These are phyloP conservation scores for Gaeumannomyces tritici DNA, from an alignment of 2,329 filamentous ascomycete genomes.

Conservation along the genomic window DNA sequence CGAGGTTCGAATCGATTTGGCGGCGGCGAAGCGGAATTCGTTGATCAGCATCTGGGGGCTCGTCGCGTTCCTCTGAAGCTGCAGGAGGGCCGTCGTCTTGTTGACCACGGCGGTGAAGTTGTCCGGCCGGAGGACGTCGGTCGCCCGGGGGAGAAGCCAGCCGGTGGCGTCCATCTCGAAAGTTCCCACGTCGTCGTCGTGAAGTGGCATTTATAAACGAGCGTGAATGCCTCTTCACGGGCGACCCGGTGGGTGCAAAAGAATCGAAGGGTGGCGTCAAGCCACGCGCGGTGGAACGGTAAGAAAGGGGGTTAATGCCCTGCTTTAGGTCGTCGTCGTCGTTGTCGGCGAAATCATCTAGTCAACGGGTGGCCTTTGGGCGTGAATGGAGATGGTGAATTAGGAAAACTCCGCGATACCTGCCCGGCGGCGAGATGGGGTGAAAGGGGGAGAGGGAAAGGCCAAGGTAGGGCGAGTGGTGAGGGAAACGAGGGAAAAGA, in stretches of 20 bases:
- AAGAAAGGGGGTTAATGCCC: conserved; percentile 9
- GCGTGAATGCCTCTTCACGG: background rate
- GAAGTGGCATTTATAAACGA: background rate
- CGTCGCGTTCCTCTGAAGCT: conserved; percentile 27
- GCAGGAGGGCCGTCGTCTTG: conserved; percentile 7
- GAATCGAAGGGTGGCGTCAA: conserved; percentile 10
- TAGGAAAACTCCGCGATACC: conserved; percentile 1
- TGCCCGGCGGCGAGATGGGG: conserved; percentile 17
- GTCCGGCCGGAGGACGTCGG: conserved; percentile 9
- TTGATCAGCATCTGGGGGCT: conserved; percentile 33
- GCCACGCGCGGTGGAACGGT: conserved; percentile 14
- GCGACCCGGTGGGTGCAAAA: conserved; percentile 4
- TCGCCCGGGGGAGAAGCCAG: conserved; percentile 21
- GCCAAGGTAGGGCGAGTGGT: conserved; percentile 7
- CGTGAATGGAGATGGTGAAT: background rate
- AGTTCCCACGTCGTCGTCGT: conserved; percentile 7
- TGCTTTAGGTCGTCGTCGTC: conserved; percentile 18
- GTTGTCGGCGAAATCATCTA: conserved; percentile 35
- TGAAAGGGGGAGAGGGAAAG: conserved; percentile 15
- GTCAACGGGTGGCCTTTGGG: conserved; percentile 11
- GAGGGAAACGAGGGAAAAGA: conserved; percentile 11
- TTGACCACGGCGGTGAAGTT: conserved; percentile 7
- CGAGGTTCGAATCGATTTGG: conserved; percentile 50
- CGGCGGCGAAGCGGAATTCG: conserved; percentile 39
- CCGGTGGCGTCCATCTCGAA: conserved; percentile 13